Percentiles rank a stretch among this genome's conserved stretches.
phyloP scores from a whole-genome alignment of 83 land plant genomes.

The Larix sibirica region DNA sequence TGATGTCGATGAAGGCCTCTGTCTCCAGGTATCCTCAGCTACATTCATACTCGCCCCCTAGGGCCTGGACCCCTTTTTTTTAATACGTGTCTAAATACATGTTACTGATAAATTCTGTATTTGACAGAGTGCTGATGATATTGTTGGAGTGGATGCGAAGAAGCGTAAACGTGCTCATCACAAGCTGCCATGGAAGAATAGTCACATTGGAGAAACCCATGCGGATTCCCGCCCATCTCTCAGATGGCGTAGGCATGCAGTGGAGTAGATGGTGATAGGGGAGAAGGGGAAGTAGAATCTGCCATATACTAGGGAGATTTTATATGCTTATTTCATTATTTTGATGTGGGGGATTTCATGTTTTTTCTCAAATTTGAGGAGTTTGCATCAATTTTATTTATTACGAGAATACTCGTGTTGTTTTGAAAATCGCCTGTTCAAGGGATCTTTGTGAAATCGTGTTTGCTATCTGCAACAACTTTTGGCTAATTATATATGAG shows the following conservation, averaged over 20 bases:
- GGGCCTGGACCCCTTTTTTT: not conserved
- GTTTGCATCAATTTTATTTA: too few relatives aligned
- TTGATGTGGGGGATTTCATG: not conserved
- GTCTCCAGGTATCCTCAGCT: constrained; percentile 34
- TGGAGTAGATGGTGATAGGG: not conserved
- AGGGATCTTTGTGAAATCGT: too few relatives aligned
- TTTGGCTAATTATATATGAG: too few relatives aligned
- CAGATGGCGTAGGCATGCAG: constrained; percentile 8
- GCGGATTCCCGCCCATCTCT: not conserved
- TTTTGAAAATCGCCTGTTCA: too few relatives aligned
- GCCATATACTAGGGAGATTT: not conserved
- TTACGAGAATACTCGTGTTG: too few relatives aligned
- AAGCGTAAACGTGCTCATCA: constrained; percentile 40
- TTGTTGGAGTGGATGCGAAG: constrained; percentile 38
- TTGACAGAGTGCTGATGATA: constrained; percentile 24
- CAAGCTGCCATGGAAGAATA: constrained; percentile 43
- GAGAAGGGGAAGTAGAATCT: not conserved
- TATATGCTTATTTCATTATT: not conserved
- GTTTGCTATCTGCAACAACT: too few relatives aligned
- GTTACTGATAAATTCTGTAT: not conserved
- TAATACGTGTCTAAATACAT: not conserved
- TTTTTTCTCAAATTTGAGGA: not conserved
- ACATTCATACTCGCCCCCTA: too few relatives aligned
- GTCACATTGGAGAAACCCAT: not conserved
- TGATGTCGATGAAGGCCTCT: constrained; percentile 33